Base-by-base conservation (phyloP, 2,329 filamentous ascomycete genomes). In the Penicillium glabrum region DNA sequence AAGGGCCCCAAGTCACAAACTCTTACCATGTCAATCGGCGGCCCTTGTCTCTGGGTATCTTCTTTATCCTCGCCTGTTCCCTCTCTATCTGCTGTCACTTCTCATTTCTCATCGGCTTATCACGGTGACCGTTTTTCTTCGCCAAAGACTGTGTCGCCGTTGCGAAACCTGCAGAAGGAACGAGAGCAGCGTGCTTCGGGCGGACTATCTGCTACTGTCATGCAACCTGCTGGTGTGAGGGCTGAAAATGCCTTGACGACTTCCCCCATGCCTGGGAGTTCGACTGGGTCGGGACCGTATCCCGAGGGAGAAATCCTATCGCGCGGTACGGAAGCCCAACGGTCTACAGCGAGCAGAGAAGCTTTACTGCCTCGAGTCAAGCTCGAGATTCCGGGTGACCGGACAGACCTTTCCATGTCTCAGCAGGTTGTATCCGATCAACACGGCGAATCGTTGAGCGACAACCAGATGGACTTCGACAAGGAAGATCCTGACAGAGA, bases 1-100 rank as follows among this genome's bases (percentile, higher is more conserved):
- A 51, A 46, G 50, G 37, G 49, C 50, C 26, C 43, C 53, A 39
- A 37, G 29, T 51, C 47, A 19, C 49, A 49, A 13, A 50, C 46
- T 59, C 51, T 63, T 68, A 72, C 58, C 67, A 73, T 73, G 66
- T 73, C 72, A 63, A 71, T 69, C 61, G 73, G 66, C 48, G 72
- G 72, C 46, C 72, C 70, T 62, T 73, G 71, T 62, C 67, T 70
- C 52, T 73, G 71, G 71, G 60, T 72, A 54, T 65, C 71, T 44
- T 67, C 71, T 43, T 61, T 72, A 58, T 67, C 69, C 53, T 67
- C 69, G 39, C 66, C 69, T 52, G 60, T 67, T 50, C 62, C 65
- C 45, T 66, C 69, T 59, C 56, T 72, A 23, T 64, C 70, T 59
- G 59, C 67, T 46, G 67, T 71, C 50, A 60, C 66, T 33, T 68